phyloP scores from a whole-genome alignment of 2,329 filamentous ascomycete genomes.

The Penicillium vulpinum region DNA sequence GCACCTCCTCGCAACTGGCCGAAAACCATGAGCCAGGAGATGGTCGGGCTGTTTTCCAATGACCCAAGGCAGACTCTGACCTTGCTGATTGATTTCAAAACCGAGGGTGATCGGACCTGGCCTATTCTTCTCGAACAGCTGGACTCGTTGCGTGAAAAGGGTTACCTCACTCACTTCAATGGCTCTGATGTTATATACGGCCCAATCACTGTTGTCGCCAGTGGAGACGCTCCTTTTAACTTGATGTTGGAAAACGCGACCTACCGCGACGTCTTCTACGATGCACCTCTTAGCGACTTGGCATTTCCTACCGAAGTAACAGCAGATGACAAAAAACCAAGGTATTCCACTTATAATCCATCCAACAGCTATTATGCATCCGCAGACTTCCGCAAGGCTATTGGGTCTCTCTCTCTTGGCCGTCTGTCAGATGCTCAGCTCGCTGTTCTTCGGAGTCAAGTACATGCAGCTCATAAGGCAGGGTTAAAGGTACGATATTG shows the following conservation, averaged over 20 bases:
- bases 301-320: neutral
- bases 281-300: conserved; percentile 45
- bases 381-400: conserved; percentile 54
- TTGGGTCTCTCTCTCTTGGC: conserved; percentile 54
- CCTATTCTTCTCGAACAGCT: conserved; percentile 38
- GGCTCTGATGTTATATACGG: conserved; percentile 37
- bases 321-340: neutral
- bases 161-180: conserved; percentile 49
- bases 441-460: conserved; percentile 46
- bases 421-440: conserved; percentile 50
- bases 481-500: conserved; percentile 63
- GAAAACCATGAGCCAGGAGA: conserved; percentile 16
- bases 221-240: conserved; percentile 50
- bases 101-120: conserved; percentile 43
- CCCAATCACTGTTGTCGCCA: conserved; percentile 50
- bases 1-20: neutral
- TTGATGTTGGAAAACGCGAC: conserved; percentile 37
- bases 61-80: conserved; percentile 57
- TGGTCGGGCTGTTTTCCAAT: conserved; percentile 57
- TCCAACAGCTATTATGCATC: conserved; percentile 68
- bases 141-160: conserved; percentile 41
- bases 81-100: conserved; percentile 71
- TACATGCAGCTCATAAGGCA: conserved; percentile 50
- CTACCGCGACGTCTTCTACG: conserved; percentile 53
- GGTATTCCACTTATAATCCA: conserved; percentile 42